Conservation (phyloP, 1,284 basidiomycete genomes). For the Marasmius tenuissimus region DNA sequence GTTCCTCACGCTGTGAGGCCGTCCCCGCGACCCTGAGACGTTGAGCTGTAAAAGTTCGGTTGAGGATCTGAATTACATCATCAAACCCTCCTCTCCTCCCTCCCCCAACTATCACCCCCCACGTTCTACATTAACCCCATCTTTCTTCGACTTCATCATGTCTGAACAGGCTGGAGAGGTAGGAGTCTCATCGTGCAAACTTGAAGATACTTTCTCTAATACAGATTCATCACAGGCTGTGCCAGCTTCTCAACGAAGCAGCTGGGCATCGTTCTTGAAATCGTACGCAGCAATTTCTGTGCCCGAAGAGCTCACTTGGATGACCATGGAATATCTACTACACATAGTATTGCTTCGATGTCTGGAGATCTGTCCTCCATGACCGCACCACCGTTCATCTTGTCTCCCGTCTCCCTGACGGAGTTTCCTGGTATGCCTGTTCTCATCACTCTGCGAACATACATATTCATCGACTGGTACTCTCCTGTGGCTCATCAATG, state of each 20-base stretch:
- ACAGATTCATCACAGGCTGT: slow-evolving; percentile 50
- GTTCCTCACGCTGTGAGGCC: no score
- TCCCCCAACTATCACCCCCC: not conserved
- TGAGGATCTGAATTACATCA: not conserved
- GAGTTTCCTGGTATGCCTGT: slow-evolving; percentile 78
- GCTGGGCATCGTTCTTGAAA: slow-evolving; percentile 82
- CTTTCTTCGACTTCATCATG: slow-evolving; percentile 21
- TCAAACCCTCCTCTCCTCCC: not conserved
- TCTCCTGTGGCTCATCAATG: not conserved
- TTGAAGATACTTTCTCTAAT: not conserved
- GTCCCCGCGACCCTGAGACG: no score
- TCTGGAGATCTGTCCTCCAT: slow-evolving; percentile 92
- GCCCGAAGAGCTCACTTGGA: slow-evolving; percentile 3
- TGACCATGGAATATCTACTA: slow-evolving; percentile 5
- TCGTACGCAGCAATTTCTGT: slow-evolving; percentile 48
- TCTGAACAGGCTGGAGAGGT: slow-evolving; percentile 45
- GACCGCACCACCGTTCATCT: slow-evolving; percentile 94
- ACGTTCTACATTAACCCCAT: not conserved
- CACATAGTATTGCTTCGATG: slow-evolving; percentile 70
- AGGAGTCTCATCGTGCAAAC: slow-evolving; percentile 14
- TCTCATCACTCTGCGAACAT: not conserved
- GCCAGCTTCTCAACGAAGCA: slow-evolving; percentile 69
- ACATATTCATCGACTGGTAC: not conserved
- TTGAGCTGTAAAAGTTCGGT: no score
- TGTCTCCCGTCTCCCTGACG: slow-evolving; percentile 82